These are phyloP conservation scores for button mushroom (Agaricus bisporus) DNA, from an alignment of 768 basidiomycete species.

Conservation along the genomic window DNA sequence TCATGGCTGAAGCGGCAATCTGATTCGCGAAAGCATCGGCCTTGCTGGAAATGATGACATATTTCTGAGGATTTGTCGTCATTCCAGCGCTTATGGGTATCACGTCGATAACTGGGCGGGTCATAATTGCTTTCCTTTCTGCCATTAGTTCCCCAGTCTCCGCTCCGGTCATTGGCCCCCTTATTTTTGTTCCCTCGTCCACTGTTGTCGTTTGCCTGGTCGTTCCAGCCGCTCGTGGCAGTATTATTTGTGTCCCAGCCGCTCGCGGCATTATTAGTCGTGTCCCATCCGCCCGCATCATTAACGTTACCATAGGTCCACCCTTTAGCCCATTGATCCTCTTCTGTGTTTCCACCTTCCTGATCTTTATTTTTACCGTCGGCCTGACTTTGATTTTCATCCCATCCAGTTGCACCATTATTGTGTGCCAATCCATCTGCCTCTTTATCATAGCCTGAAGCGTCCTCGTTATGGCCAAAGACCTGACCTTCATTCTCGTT, in stretches of 20 bases:
- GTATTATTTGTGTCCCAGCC: neutral
- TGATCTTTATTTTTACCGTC: neutral
- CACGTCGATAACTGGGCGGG: neutral
- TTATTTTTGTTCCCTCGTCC: slow-evolving; percentile 10
- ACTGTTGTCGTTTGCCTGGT: slow-evolving; percentile 10
- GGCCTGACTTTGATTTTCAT: neutral
- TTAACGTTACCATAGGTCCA: too few relatives aligned
- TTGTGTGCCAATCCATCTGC: neutral
- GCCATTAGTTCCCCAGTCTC: neutral
- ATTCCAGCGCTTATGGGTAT: neutral
- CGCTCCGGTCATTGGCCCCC: slow-evolving; percentile 1
- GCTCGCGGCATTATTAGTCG: neutral
- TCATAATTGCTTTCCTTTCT: neutral
- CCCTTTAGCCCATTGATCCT: too few relatives aligned
- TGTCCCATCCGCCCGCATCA: neutral
- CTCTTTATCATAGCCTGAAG: neutral
- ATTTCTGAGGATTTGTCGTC: neutral
- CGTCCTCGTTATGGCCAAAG: neutral
- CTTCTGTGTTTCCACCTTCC: neutral
- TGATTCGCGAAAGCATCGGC: slow-evolving; percentile 14
- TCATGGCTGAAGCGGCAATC: slow-evolving; percentile 21
- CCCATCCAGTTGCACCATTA: neutral
- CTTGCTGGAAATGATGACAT: slow-evolving; percentile 4
- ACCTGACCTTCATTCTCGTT: neutral
- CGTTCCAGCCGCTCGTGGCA: neutral